phyloP scores from a whole-genome alignment of 2,329 filamentous ascomycete genomes.

The Pseudogymnoascus sp. region DNA sequence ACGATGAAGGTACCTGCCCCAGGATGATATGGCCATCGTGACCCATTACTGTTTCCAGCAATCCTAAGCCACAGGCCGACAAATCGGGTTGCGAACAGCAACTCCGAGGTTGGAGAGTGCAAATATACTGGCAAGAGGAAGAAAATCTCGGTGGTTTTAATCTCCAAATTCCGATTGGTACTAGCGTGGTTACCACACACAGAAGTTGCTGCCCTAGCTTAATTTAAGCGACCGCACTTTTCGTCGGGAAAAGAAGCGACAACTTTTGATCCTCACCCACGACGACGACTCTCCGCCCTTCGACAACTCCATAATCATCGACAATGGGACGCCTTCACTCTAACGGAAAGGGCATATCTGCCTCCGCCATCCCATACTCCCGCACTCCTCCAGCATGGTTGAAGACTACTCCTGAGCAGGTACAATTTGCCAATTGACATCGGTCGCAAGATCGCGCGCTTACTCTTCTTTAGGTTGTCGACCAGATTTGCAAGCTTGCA shows the following conservation, averaged over 20 bases:
- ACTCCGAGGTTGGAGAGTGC: not conserved
- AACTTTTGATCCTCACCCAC: constrained; percentile 18
- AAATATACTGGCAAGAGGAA: not conserved
- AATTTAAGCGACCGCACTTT: constrained; percentile 9
- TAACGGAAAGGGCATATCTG: constrained; percentile 98
- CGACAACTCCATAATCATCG: constrained; percentile 25
- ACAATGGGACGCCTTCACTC: constrained; percentile 95
- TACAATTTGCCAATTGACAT: not conserved
- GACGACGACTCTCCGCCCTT: constrained; percentile 18
- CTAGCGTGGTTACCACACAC: not conserved
- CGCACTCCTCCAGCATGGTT: constrained; percentile 88
- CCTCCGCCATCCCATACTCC: constrained; percentile 94
- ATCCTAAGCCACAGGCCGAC: not conserved
- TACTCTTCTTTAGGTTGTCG: constrained; percentile 53
- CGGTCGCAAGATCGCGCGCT: not conserved
- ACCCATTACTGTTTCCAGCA: not conserved
- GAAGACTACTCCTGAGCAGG: constrained; percentile 94
- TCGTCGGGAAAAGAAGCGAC: constrained; percentile 12
- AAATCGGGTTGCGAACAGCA: not conserved
- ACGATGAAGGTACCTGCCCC: not conserved
- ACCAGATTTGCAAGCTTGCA: constrained; percentile 98
- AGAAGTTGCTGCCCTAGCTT: constrained; percentile 8
- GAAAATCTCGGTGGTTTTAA: constrained; percentile 4
- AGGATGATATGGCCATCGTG: not conserved
- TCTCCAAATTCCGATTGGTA: constrained; percentile 1